Evolutionary conservation across 345 rosid genomes (phyloP).

Genomic region (Geranium brycei): DNA sequence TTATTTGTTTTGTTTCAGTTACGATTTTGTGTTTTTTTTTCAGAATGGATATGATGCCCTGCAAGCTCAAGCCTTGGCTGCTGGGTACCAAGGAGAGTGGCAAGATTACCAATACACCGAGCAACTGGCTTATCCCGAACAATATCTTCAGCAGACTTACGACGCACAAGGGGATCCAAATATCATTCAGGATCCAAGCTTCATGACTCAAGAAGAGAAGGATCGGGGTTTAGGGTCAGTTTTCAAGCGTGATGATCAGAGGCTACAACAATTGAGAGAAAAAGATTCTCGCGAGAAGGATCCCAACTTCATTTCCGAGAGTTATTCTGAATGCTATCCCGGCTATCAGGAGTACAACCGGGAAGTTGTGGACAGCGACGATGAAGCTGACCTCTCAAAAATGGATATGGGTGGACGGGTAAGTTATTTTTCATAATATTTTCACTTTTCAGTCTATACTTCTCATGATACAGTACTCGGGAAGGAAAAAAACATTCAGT

Average conservation of each 20-base stretch:
- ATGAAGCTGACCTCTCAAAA: slow-evolving; percentile 84
- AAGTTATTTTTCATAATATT: slow-evolving; percentile 13
- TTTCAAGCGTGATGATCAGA: slow-evolving; percentile 89
- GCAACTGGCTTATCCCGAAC: slow-evolving; percentile 73
- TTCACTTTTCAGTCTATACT: background rate
- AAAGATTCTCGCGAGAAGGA: slow-evolving; percentile 88
- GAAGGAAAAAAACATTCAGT: too few relatives aligned
- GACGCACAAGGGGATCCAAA: slow-evolving; percentile 39
- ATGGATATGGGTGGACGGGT: slow-evolving; percentile 99
- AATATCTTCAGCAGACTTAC: slow-evolving; percentile 59
- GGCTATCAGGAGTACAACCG: slow-evolving; percentile 95
- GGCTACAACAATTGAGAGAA: slow-evolving; percentile 89
- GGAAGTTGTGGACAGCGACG: slow-evolving; percentile 85
- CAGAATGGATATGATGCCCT: slow-evolving; percentile 69
- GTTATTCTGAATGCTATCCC: slow-evolving; percentile 97
- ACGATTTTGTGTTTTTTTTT: slow-evolving; percentile 7
- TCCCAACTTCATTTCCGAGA: slow-evolving; percentile 86
- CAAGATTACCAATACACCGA: slow-evolving; percentile 83
- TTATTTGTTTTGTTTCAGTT: slow-evolving; percentile 1
- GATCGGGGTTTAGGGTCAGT: slow-evolving; percentile 96
- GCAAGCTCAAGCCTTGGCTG: slow-evolving; percentile 60
- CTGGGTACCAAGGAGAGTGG: slow-evolving; percentile 79
- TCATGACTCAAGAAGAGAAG: slow-evolving; percentile 97
- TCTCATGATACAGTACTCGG: background rate
- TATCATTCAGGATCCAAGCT: slow-evolving; percentile 53